Evolutionary conservation across 2,329 filamentous ascomycete species (phyloP), one percentile per base, ranked within the genome.

Genomic region (Aspergillus awamori): DNA sequence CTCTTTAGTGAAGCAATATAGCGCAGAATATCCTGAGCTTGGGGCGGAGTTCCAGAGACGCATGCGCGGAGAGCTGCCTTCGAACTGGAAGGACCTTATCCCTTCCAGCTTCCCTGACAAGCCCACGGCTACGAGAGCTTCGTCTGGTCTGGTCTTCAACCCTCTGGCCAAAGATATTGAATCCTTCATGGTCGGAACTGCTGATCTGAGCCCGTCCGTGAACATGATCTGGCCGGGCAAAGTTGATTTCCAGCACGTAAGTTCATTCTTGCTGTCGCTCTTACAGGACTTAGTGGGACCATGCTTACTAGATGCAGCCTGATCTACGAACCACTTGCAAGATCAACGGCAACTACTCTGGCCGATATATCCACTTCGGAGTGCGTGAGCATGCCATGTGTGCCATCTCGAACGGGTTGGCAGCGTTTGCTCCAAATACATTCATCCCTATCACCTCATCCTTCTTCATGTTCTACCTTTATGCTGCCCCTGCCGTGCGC

Each of bases 351-450:
- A 75, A 83, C 71, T 83, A 83, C 65, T 69, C 72, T 2, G 80
- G 80, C 22, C 77, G 80, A 7, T 81, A 81, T 63, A 77, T 87
- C 64, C 85, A 85, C 70, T 87, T 81, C 70, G 86, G 85, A 41
- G 82, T 88, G 57, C 82, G 86, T 5, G 85, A 87, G 65, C 85
- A 87, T 68, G 85, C 85, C 58, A 88, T 89, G 86, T 80, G 80
- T 2, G 91, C 91, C 74, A 92, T 96, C 81, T 90, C 96, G 83
- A 97, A 97, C 69, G 87, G 86, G 3, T 72, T 89, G 4, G 85
- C 86, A 0, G 86, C 86, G 1, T 88, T 80, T 61, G 76, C 78
- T 60, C 82, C 79, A 38, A 82, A 80, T 24, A 85, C 84, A 0
- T 81, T 87, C 64, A 73, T 88, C 7, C 85, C 85, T 0, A 74